Evolutionary conservation across 805 yeast species (phyloP).

Genomic region (Zygosaccharomyces bailii): DNA sequence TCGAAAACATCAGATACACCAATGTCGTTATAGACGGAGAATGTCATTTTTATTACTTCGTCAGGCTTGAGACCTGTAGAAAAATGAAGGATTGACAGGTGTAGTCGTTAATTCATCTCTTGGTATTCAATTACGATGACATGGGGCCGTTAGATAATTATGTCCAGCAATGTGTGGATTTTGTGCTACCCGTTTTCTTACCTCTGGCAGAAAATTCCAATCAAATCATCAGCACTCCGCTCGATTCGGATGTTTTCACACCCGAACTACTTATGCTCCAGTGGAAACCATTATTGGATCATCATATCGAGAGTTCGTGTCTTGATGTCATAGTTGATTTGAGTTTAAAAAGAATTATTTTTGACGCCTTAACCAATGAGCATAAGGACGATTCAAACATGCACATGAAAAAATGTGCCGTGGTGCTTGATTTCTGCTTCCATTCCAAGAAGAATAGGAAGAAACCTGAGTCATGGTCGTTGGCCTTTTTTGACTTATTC

Average conservation of each 20-base stretch:
- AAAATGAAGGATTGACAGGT: neutral
- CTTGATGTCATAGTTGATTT: conserved; percentile 18
- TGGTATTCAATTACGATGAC: neutral
- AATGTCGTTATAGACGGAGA: neutral
- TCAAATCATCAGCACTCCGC: conserved; percentile 9
- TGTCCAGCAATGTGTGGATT: conserved; percentile 17
- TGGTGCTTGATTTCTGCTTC: conserved; percentile 28
- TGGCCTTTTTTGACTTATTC: conserved; percentile 26
- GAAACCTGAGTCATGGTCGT: conserved; percentile 21
- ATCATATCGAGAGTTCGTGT: conserved; percentile 6
- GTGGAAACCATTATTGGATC: conserved; percentile 17
- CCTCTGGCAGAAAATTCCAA: conserved; percentile 6
- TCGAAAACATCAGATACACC: too few relatives aligned
- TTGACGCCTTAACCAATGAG: conserved; percentile 15
- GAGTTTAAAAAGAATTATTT: conserved; percentile 17
- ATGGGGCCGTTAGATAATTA: conserved; percentile 12
- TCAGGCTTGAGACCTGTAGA: neutral
- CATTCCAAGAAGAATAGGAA: conserved; percentile 20
- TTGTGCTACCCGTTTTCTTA: conserved; percentile 11
- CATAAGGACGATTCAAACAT: conserved; percentile 7
- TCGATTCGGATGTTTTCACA: conserved; percentile 10
- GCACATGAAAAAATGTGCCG: conserved; percentile 15
- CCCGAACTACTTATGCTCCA: conserved; percentile 10
- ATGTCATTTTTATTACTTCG: neutral
- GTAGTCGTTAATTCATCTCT: neutral